Evolutionary conservation across 176 grass and related monocot genomes (phyloP), one percentile per base, ranked within the genome.

Genomic region (Saccharum officinarum): DNA sequence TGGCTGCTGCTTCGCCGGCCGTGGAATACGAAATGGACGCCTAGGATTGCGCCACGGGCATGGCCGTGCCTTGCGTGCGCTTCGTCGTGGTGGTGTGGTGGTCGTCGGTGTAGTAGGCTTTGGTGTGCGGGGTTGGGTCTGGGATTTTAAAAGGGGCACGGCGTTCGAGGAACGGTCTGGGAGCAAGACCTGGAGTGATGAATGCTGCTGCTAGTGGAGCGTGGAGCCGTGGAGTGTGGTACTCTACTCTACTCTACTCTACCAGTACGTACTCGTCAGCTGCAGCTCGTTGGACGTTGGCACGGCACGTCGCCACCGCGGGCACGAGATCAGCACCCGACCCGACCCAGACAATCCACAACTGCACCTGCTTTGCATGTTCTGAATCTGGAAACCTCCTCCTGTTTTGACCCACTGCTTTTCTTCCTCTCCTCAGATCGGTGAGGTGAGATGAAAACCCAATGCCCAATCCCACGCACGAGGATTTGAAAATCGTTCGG

Each of bases 111-210:
- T 20, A 8, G 17, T 0, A 25, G 46, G 78, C 71, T 82, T 62
- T 23, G 26, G 46, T 0, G 7, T 20, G 45, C 3, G 31, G 67
- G 31, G 67, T 22, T 8, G 57, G 18, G 64, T 23, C 11, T 23
- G 44, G 62, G 4, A n/a, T 83, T 75, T 83, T 15, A 25, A 65
- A 30, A 82, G 52, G 73, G 59, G 80, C 76, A 54, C 89, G 61
- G 75, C 17, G 7, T 76, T 82, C 80, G 75, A 87, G 80, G 89
- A 87, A 87, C 84, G 89, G 84, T 84, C 84, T 8, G 16, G 52
- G 34, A 36, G 34, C 2, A 1, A 7, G 50, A 17, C 0, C 37
- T 45, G 34, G 28, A 17, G 54, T 1, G 60, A 28, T 20, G 79
- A 59, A 68, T 73, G 67, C 46, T 74, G 23, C 44, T 40, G 71